Conservation (phyloP, 2,329 filamentous ascomycete genomes). For the Monosporascus sp. region DNA sequence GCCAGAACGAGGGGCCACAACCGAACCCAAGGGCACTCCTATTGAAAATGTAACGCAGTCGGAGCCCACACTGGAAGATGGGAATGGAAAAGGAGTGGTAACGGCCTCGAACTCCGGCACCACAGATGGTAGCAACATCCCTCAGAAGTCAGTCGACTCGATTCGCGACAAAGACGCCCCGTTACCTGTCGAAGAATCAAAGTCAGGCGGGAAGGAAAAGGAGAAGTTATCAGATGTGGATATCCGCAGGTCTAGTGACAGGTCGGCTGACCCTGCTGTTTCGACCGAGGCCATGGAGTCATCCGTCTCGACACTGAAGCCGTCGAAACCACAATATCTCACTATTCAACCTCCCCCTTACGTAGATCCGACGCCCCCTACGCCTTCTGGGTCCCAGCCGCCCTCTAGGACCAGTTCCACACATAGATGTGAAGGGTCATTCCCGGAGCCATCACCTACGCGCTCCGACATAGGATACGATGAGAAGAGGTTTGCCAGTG, state of each 20-base stretch:
- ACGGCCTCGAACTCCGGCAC: not conserved
- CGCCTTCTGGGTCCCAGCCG: conserved; percentile 49
- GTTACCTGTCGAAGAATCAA: too few relatives aligned
- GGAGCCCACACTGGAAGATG: conserved; percentile 1
- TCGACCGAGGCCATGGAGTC: conserved; percentile 32
- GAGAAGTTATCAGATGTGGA: not conserved
- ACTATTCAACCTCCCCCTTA: conserved; percentile 44
- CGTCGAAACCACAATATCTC: conserved; percentile 40
- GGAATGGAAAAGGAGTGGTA: not conserved
- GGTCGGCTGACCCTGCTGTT: not conserved
- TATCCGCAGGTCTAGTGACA: conserved; percentile 1
- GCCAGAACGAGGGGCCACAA: conserved; percentile 12
- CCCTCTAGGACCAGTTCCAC: conserved; percentile 56
- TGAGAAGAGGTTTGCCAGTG: conserved; percentile 51
- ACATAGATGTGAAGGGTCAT: conserved; percentile 40
- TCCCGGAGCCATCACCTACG: conserved; percentile 45
- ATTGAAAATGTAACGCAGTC: conserved; percentile 4
- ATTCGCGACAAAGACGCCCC: too few relatives aligned
- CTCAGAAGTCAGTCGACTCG: too few relatives aligned
- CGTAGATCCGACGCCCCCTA: conserved; percentile 54
- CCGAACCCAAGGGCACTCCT: conserved; percentile 7
- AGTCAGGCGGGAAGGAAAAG: too few relatives aligned
- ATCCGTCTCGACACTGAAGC: conserved; percentile 45
- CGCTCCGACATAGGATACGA: conserved; percentile 53
- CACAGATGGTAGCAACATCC: not conserved